Evolutionary conservation across 202 grass and related monocot genomes (phyloP), one percentile per base, ranked within the genome.

Genomic region (Saccharum hybrid): DNA sequence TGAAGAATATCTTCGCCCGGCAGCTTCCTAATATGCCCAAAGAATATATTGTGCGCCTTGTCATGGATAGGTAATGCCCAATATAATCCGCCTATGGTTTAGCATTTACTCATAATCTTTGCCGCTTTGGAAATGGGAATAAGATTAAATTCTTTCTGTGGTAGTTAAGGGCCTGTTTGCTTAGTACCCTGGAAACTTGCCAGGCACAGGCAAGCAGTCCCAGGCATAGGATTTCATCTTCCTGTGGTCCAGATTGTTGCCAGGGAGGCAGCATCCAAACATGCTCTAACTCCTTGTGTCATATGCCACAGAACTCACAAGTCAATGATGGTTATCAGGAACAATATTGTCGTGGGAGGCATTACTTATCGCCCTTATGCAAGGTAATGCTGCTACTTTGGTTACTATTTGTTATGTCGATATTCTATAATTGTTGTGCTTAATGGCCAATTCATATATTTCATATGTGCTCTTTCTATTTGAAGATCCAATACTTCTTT

Each of bases 11-110:
- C 76, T 99, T 99, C 52, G 96, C 91, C 5, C 88, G 96, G 39
- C 96, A 99, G 82, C 93, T 99, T 74, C 96, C 96, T 77, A 99
- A 99, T 88, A 99, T 99, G 93, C 96, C 96, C 49, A 99, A 96
- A 78, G 96, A 99, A 75, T 99, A 96, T 62, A 96, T 99, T 64
- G 93, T 99, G 76, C 97, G 97, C 26, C 93, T 99, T 54, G 93
- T 96, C 72, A 99, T 99, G 97, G 97, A 99, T 81, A 96, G 97
- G 96, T 98, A 74, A 83, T 85, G 41, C 23, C 18, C 43, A 34
- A 33, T 77, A 19, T 76, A 82, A 59, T 66, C 45, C 21, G 12
- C 45, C 4, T 22, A 1, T 21, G 48, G 8, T 45, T 76, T 81
- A 70, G 11, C 46, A 46, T 51, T 67, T 83, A 39, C 21, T 64